Percentiles rank a stretch among this genome's conserved stretches.
phyloP scores from a whole-genome alignment of 2,329 filamentous ascomycete genomes.

The Epichloe hybrida region DNA sequence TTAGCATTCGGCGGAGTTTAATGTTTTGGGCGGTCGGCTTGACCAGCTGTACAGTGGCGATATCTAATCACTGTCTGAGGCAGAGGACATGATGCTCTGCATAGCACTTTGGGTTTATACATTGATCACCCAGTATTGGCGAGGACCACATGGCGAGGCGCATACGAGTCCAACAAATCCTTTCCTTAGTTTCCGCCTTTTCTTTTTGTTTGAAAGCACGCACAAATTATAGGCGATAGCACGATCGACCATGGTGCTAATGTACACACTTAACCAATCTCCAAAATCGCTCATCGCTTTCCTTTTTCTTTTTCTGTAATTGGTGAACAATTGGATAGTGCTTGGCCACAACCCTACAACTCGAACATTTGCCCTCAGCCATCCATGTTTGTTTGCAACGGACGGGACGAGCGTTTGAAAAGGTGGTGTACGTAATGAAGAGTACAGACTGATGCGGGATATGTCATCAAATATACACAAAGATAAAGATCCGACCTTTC shows the following conservation, averaged over 20 bases:
- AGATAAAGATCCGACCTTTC: not conserved
- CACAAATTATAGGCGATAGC: not conserved
- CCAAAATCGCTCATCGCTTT: not conserved
- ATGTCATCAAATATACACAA: constrained; percentile 10
- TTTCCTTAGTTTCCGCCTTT: not conserved
- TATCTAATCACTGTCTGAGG: not conserved
- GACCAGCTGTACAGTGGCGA: constrained; percentile 10
- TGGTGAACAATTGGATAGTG: not conserved
- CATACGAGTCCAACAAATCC: not conserved
- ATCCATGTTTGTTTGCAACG: not conserved
- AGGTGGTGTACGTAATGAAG: not conserved
- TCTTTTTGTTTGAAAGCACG: not conserved
- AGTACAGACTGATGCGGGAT: constrained; percentile 9
- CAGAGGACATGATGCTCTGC: not conserved
- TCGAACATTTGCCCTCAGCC: not conserved
- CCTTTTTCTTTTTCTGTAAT: not conserved
- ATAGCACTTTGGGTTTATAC: not conserved
- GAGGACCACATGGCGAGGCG: not conserved
- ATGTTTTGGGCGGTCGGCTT: constrained; percentile 12
- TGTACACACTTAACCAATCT: not conserved
- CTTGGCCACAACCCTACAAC: not conserved
- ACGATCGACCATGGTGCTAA: not conserved
- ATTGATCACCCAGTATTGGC: constrained; percentile 1
- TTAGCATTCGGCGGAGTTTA: constrained; percentile 24
- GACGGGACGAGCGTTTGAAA: not conserved